Conservation (phyloP, 148 eudicot species). For the Limonium bicolor region DNA sequence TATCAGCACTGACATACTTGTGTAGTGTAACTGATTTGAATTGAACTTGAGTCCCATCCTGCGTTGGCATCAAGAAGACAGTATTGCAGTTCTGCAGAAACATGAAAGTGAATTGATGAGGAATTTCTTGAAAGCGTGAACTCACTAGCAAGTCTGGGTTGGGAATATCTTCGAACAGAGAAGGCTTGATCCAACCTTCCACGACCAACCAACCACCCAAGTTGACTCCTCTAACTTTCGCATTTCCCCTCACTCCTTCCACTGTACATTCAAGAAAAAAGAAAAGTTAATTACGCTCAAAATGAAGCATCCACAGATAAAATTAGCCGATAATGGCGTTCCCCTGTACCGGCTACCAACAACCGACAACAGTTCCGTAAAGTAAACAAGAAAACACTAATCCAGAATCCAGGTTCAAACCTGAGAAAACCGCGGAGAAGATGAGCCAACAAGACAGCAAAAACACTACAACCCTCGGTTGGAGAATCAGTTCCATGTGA, state of each 20-base stretch:
- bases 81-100: too few species aligned
- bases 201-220: constrained; percentile 89
- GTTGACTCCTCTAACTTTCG: constrained; percentile 79
- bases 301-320: neutral
- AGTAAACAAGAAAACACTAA: neutral
- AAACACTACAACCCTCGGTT: constrained; percentile 30
- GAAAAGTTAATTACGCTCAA: neutral
- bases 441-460: constrained; percentile 31
- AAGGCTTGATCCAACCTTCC: constrained; percentile 87
- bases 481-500: constrained; percentile 38
- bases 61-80: constrained; percentile 2
- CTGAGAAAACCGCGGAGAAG: constrained; percentile 35
- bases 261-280: constrained; percentile 20
- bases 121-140: neutral
- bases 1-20: constrained; percentile 49
- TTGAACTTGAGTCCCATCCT: constrained; percentile 74
- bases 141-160: constrained; percentile 77
- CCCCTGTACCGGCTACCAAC: too few species aligned
- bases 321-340: neutral
- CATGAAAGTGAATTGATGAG: neutral
- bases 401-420: constrained; percentile 12
- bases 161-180: constrained; percentile 50
- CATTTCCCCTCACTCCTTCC: constrained; percentile 45
- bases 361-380: neutral
- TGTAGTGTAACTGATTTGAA: constrained; percentile 50